Base-by-base conservation (phyloP, 345 rosid genomes). In the Rhodamnia argentea region DNA sequence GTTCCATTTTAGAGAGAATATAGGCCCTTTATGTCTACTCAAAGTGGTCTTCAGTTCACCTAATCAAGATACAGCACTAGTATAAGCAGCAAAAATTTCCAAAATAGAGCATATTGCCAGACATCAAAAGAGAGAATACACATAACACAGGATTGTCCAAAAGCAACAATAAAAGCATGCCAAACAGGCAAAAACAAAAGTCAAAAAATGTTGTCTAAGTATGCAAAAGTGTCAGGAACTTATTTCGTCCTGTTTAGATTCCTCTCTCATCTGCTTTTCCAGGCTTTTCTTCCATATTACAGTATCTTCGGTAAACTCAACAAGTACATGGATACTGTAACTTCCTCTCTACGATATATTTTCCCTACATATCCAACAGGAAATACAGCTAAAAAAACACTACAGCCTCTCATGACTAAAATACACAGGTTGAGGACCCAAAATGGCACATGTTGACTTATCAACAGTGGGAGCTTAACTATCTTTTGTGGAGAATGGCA, bases 1-100 rank as follows among this genome's bases (percentile, higher is more conserved):
- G 92, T 98, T 98, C 99, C 99, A 98, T 92, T 98, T 98, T n/a
- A 98, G 91, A 85, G 99, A 95, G 90, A 98, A 98, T 75, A 98
- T 95, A 62, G 99, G 98, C 58, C 98, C 99, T 88, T 94, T 95
- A 89, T 98, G 99, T 88, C 95, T 98, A 89, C 93, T 96, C 90
- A 98, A 87, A 32, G 98, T 95, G 90, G 94, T 89, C 91, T 88
- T 96, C 85, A 96, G 88, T 37, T 98, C 99, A 64, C 99, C 99
- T 98, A 87, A 40, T 87, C 84, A 86, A 1, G 1, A 70, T 10
- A 58, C 29, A 58, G 14, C 29, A 58, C 14, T 64, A 83, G 83
- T 85, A 52, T 42, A 53, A 85, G 85, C 64, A 83, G 24, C 37
- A 50, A 84, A 62, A 52, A 84, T 44, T n/a, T 32, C 74, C 52